Conservation (phyloP, 169 alveolate genomes). For the Theileria equi region DNA sequence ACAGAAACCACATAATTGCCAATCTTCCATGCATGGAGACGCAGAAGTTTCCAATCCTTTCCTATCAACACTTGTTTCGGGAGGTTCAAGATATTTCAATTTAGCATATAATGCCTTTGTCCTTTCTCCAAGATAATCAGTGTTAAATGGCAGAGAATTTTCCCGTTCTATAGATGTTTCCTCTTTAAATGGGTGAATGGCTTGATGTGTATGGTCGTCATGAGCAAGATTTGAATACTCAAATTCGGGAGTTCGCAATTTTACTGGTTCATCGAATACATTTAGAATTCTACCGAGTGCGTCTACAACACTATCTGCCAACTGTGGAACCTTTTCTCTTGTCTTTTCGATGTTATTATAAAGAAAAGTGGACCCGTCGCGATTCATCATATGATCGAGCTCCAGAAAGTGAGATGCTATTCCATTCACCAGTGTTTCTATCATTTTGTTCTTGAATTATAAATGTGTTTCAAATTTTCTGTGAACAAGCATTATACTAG, state of each 20-base stretch:
- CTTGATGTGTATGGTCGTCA: background rate
- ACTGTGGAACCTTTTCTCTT: constrained; percentile 23
- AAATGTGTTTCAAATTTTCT: no score
- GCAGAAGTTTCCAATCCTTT: constrained; percentile 14
- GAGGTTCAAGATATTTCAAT: background rate
- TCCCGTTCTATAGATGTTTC: background rate
- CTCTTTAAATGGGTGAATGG: background rate
- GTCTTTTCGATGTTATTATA: constrained; percentile 2
- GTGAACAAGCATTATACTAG: no score
- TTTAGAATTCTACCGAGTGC: constrained; percentile 48
- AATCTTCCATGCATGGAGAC: constrained; percentile 45
- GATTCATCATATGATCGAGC: constrained; percentile 23
- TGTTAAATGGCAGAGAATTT: background rate
- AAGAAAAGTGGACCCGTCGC: constrained; percentile 34
- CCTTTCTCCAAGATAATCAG: background rate
- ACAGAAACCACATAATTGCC: constrained; percentile 32
- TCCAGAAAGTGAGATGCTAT: constrained; percentile 12
- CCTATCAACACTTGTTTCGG: background rate
- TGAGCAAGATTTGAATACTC: constrained; percentile 1
- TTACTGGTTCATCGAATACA: constrained; percentile 38
- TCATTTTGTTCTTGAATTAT: no score
- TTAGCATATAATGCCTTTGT: background rate
- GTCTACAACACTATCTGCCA: constrained; percentile 41
- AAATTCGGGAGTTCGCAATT: constrained; percentile 43
- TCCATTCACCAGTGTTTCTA: constrained; percentile 12